Evolutionary conservation across 1,139 yeast species (phyloP).

Genomic region (Blastobotrys arbuscula): DNA sequence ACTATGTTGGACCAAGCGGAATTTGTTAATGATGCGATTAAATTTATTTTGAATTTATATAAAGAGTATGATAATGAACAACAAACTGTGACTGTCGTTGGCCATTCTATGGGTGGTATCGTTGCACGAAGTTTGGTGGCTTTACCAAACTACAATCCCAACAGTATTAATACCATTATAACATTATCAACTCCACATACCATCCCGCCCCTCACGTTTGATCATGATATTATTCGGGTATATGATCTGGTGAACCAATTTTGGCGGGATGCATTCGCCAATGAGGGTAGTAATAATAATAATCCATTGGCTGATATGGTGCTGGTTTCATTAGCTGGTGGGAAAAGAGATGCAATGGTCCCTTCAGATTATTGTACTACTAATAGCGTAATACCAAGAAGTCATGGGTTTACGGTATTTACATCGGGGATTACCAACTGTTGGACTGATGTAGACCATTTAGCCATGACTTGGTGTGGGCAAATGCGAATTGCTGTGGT

Average conservation of each 20-base stretch:
- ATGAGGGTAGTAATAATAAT: conserved; percentile 15
- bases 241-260: conserved; percentile 71
- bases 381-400: conserved; percentile 62
- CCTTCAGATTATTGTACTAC: conserved; percentile 90
- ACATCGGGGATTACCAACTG: conserved; percentile 85
- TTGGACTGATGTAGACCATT: conserved; percentile 93
- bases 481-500: conserved; percentile 69
- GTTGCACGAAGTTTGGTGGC: conserved; percentile 80
- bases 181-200: conserved; percentile 93
- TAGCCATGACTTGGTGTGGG: conserved; percentile 96
- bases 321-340: conserved; percentile 80
- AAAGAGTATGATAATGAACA: conserved; percentile 38
- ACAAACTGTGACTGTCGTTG: conserved; percentile 69
- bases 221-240: conserved; percentile 72
- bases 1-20: conserved; percentile 93
- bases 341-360: conserved; percentile 69
- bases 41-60: conserved; percentile 68
- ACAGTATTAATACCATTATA: conserved; percentile 74
- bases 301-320: conserved; percentile 33
- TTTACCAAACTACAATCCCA: conserved; percentile 64
- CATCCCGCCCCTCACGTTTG: conserved; percentile 92
- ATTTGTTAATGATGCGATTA: conserved; percentile 80
- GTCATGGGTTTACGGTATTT: conserved; percentile 77
- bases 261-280: conserved; percentile 62
- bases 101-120: conserved; percentile 97